Evolutionary conservation across 306 rosid species (phyloP), one percentile per base, ranked within the genome.

Genomic region (Sphenostylis stenocarpa): DNA sequence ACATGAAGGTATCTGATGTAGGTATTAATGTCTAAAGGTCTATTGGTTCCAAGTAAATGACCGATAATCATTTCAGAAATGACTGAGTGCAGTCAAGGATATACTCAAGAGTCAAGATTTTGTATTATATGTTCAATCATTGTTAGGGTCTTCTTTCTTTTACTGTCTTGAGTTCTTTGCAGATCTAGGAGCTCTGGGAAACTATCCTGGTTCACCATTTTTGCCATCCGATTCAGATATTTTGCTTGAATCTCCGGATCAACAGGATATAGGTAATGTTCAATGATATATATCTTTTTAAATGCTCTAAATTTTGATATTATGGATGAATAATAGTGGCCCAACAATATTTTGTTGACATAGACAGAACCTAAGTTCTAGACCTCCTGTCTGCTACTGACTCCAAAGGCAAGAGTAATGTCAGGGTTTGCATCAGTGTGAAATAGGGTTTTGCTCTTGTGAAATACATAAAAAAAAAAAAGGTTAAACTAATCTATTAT

Each of bases 101-200:
- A 16, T 26, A 48, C 28, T 29, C 24, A 3, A 7, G 21, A 48
- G 20, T 29, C 24, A 3, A 7, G 21, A 31, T 72, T 57, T 36
- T 13, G 0, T 56, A 38, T 38, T 38, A 19, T 43, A 12, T 24
- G 31, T 36, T 41, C 41, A 23, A n/a, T 24, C 17, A 16, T 19
- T 47, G 29, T 28, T 19, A 16, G 51, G 48, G 0, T 60, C 15
- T 33, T 68, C 16, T 26, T 36, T 7, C 24, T 79, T 64, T 43
- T 38, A 39, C 63, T 36, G 38, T 73, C 36, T 79, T 77, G 34
- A 76, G 33, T 61, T 52, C 28, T 65, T 67, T 86, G 87, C 98
- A 96, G 99, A 96, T 87, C 87, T 96, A 76, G 99, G 97, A 85
- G 94, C 96, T 75, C 77, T 92, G 52, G 99, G 94, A 73, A 96